Conservation (phyloP, 2,329 filamentous ascomycete genomes). For the Talaromyces amestolkiae region DNA sequence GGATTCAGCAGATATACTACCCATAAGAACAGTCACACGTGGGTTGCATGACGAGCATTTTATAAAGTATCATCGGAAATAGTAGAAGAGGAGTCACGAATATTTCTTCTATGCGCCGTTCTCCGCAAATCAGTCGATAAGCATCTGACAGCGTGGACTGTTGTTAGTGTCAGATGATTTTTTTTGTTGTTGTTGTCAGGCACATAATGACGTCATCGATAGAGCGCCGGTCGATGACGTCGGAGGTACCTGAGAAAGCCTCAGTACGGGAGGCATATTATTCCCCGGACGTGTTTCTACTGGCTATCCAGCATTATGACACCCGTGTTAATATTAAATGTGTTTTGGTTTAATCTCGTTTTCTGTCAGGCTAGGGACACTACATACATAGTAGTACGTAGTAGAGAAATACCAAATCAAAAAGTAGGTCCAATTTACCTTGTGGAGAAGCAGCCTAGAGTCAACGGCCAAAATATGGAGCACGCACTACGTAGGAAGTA, state of each 20-base stretch:
- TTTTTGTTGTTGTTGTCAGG: conserved; percentile 1
- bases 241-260: neutral
- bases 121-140: neutral
- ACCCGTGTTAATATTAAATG: neutral
- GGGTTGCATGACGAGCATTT: neutral
- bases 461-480: neutral
- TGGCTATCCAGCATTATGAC: neutral
- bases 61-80: too few relatives aligned
- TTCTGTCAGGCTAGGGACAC: neutral
- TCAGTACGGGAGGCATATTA: neutral
- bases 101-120: neutral
- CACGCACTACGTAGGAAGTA: neutral
- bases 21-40: too few relatives aligned
- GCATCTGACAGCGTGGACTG: neutral
- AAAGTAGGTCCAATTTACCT: neutral
- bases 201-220: conserved; percentile 7
- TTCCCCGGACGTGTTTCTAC: neutral
- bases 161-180: neutral
- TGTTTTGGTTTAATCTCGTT: neutral
- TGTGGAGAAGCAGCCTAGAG: neutral
- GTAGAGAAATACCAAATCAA: neutral
- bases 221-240: neutral
- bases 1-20: too few relatives aligned
- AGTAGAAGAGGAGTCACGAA: neutral
- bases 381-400: too few relatives aligned